These are phyloP conservation scores for Friedmanniomyces endolithicus DNA, from an alignment of 495 filamentous ascomycete genomes.

Conservation along the genomic window DNA sequence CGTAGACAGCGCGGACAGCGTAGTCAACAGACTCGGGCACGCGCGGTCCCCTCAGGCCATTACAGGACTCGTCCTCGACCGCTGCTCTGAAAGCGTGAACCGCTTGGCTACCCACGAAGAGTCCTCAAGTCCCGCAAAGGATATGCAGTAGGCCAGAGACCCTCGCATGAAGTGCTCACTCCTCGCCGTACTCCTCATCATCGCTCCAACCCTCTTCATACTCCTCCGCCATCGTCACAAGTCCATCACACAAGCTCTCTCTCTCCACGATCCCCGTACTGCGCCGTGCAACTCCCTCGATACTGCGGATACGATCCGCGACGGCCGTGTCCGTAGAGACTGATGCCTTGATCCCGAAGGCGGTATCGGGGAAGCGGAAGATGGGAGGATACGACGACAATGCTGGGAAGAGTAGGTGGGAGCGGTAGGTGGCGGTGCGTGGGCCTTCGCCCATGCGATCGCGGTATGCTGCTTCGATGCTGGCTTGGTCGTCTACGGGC, in stretches of 20 bases:
- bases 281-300: constrained; percentile 48
- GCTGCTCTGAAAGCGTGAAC: too few species aligned
- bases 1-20: too few species aligned
- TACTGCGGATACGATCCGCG: constrained; percentile 49
- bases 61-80: too few species aligned
- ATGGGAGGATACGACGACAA: constrained; percentile 71
- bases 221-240: constrained; percentile 72
- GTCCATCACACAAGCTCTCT: constrained; percentile 68
- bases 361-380: constrained; percentile 33
- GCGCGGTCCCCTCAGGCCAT: too few species aligned
- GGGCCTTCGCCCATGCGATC: constrained; percentile 19
- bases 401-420: constrained; percentile 56
- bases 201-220: constrained; percentile 78
- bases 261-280: constrained; percentile 61
- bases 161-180: neutral
- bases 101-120: too few species aligned
- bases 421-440: constrained; percentile 38
- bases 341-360: constrained; percentile 45
- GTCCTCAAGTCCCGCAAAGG: too few species aligned
- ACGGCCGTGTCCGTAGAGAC: constrained; percentile 66
- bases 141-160: too few species aligned
- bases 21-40: too few species aligned
- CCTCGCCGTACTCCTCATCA: constrained; percentile 57
- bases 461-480: constrained; percentile 1
- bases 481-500: constrained; percentile 2